Evolutionary conservation across 768 basidiomycete species (phyloP), one percentile per base, ranked within the genome.

Genomic region (Macrolepiota dolichaula): DNA sequence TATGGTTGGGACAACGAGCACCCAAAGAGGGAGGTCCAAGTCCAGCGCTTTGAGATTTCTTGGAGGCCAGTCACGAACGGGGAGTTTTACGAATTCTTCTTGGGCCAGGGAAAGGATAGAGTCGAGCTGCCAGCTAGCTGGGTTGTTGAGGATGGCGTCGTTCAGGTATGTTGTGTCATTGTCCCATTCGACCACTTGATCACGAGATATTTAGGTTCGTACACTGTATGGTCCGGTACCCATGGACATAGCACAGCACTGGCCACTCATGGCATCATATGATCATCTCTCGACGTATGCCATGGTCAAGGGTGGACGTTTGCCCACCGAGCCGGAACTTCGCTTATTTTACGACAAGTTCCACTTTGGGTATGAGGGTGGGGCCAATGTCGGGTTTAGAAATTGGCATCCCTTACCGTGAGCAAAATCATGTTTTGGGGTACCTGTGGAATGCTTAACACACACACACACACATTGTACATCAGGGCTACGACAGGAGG

Each of bases 1-100:
- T 94, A 92, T 72, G 94, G 95, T 0, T 95, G 96, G 97, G 97
- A 99, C 71, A 95, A 94, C 66, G 97, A 99, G 74, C 80, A 87
- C 65, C 93, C 95, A 1, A 76, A 77, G 64, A 77, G 87, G 24
- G 69, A 68, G 13, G 83, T 88, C n/a, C 64, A 80, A 0, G 86
- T 97, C 35, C 77, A 74, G 42, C 62, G 81, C 63, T 95, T 98
- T 78, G 81, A 78, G 66, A 88, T 97, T 42, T 88, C 89, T 44
- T 89, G 91, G 81, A 77, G 93, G 63, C 94, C 94, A 0, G 79
- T 99, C 37, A 93, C 89, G 58, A 99, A 98, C 64, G 87, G 86
- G 10, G 86, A 99, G 67, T 97, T 94, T 71, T 84, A 84, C 65
- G 69, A 80, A 37, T 93, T 89, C 70, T 89, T 86, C 69, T 66